Conservation (phyloP, 73 alveolate genomes). For the Paramecium sexaurelia region DNA sequence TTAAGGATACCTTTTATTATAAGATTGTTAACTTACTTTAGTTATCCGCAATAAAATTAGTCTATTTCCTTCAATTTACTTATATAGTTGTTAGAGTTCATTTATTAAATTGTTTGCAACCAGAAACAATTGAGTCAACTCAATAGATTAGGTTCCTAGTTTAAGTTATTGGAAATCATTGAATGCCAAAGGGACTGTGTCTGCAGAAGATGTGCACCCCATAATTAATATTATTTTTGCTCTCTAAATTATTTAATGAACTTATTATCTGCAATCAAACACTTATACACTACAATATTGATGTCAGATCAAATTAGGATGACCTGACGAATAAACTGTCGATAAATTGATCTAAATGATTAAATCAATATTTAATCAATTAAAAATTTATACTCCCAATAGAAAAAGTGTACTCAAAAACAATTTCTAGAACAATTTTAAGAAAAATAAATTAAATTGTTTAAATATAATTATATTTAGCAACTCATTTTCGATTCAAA, state of each 20-base stretch:
- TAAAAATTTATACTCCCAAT: neutral
- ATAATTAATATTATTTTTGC: neutral
- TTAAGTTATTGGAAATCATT: neutral
- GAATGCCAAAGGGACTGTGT: neutral
- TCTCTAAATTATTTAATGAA: neutral
- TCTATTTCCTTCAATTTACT: constrained; percentile 11
- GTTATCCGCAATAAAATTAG: constrained; percentile 13
- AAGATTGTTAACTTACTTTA: neutral
- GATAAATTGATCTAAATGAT: neutral
- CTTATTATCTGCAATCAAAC: neutral
- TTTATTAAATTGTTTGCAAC: constrained; percentile 10
- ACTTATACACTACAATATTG: neutral
- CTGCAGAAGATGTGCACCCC: neutral
- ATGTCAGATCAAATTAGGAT: neutral
- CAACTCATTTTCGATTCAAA: neutral
- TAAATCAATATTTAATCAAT: neutral
- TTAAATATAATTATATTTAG: neutral
- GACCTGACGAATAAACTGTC: neutral
- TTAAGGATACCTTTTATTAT: neutral
- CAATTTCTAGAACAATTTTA: neutral
- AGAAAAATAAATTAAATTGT: neutral
- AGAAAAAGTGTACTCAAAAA: neutral
- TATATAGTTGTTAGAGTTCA: neutral
- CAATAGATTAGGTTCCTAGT: neutral
- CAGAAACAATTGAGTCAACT: neutral